Evolutionary conservation across 2,329 filamentous ascomycete species (phyloP), one percentile per base, ranked within the genome.

Genomic region (Colletotrichum somersetense): DNA sequence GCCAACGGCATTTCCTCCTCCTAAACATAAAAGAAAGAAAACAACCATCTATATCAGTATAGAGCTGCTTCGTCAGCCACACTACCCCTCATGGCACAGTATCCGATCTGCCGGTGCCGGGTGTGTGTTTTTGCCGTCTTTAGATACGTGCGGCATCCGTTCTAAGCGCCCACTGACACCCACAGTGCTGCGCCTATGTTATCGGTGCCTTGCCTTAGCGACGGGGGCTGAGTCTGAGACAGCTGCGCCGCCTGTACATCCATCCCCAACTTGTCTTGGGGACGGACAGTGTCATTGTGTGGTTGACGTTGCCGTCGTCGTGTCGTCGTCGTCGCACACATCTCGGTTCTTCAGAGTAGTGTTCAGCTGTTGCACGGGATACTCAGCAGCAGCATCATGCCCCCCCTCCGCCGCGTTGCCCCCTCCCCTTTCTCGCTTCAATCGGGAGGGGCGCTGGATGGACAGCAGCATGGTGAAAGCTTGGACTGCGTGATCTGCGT

Each of bases 381-480:
- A n/a, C 42, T 12, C 42, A 35, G 11, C 58, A n/a, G 58, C 40
- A 48, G 23, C 42, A 48, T 62, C 35, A 38, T 38, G 35, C 35
- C 35, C 35, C 35, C 35, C 35, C 35, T 38, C 42, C 40, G 58
- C 42, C 59, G 33, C 46, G 48, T 67, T 52, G 52, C 33, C 64
- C 23, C 61, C 46, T 38, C 23, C n/a, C 12, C 26, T 26, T 16
- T 42, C 40, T 14, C 40, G 40, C 40, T 18, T 62, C 20, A 53
- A 16, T 35, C 38, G 42, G 26, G 67, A 6, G 35, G 35, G 35
- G 35, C 35, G 35, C 35, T 38, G 55, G 50, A 50, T 71, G 55
- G 63, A 66, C 62, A 48, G 56, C 42, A 42, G 63, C 64, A 57
- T 53, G 50, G 61, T 50, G 62, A 59, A 67, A 71, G 64, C 68